These are phyloP conservation scores for Stereum hirsutum DNA, from an alignment of 1,284 basidiomycete genomes.

Conservation along the genomic window DNA sequence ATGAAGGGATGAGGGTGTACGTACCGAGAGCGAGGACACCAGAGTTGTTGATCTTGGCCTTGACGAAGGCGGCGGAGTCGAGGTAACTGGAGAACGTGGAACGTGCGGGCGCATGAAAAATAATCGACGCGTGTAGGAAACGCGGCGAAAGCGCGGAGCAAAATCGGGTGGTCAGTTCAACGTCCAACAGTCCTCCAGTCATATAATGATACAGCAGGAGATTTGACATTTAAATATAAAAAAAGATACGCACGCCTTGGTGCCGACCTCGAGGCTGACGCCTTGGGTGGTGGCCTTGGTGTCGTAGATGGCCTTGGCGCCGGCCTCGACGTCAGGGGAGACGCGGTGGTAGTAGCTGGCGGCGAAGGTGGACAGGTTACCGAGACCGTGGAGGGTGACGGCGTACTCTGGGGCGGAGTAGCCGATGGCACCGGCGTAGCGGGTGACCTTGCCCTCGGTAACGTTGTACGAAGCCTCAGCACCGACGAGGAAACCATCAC, in stretches of 20 bases:
- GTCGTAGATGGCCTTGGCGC: constrained; percentile 96
- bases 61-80: constrained; percentile 86
- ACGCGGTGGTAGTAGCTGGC: constrained; percentile 99
- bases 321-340: constrained; percentile 90
- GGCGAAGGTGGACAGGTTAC: constrained; percentile 91
- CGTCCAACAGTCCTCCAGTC: no score
- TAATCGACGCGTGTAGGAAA: not conserved
- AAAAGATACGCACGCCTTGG: constrained; percentile 69
- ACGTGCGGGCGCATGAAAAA: constrained; percentile 1
- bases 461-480: constrained; percentile 97
- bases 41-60: constrained; percentile 98
- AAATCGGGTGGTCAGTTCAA: no score
- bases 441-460: constrained; percentile 85
- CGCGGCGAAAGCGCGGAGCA: no score
- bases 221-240: not conserved
- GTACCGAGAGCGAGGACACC: constrained; percentile 81
- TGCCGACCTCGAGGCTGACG: constrained; percentile 50
- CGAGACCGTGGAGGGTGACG: constrained; percentile 89
- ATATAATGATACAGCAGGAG: no score
- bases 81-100: constrained; percentile 68
- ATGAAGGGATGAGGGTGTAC: constrained; percentile 10
- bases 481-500: constrained; percentile 96
- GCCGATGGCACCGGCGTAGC: constrained; percentile 89
- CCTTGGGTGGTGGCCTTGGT: constrained; percentile 3
- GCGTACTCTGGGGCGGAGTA: constrained; percentile 97